These are phyloP conservation scores for Plasmodium ovale DNA, from an alignment of 169 alveolate species.

Conservation along the genomic window DNA sequence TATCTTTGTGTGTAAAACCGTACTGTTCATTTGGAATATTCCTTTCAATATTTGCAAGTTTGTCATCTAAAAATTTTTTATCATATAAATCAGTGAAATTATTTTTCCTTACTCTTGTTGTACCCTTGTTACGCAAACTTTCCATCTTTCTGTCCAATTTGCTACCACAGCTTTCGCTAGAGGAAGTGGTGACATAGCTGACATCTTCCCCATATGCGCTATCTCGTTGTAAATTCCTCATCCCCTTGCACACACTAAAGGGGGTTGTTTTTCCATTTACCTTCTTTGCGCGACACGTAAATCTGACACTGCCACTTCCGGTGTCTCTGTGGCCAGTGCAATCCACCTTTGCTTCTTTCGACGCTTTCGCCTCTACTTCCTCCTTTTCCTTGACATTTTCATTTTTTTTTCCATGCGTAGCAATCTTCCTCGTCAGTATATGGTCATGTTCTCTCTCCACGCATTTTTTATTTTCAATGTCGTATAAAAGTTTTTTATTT, in stretches of 20 bases:
- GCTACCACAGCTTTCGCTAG: background rate
- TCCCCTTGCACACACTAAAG: too few relatives aligned
- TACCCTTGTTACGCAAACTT: background rate
- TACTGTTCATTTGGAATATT: background rate
- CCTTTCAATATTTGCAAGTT: conserved; percentile 20
- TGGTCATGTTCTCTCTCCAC: background rate
- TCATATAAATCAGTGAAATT: background rate
- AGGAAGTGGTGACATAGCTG: too few relatives aligned
- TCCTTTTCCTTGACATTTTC: background rate
- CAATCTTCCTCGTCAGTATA: background rate
- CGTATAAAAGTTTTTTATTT: conserved; percentile 38
- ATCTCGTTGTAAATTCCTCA: too few relatives aligned
- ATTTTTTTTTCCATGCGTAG: background rate
- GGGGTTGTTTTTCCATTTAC: background rate
- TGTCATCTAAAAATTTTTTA: conserved; percentile 25
- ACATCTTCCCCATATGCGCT: too few relatives aligned
- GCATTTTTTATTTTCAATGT: conserved; percentile 14
- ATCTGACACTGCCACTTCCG: background rate
- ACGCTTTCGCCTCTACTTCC: background rate
- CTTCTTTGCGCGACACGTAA: background rate
- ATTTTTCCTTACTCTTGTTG: background rate
- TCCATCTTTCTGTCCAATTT: background rate
- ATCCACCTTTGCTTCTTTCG: background rate
- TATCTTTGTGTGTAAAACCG: background rate
- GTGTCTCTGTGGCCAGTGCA: background rate